Conservation (phyloP, 768 basidiomycete species). For the Fibroporia radiculosa region DNA sequence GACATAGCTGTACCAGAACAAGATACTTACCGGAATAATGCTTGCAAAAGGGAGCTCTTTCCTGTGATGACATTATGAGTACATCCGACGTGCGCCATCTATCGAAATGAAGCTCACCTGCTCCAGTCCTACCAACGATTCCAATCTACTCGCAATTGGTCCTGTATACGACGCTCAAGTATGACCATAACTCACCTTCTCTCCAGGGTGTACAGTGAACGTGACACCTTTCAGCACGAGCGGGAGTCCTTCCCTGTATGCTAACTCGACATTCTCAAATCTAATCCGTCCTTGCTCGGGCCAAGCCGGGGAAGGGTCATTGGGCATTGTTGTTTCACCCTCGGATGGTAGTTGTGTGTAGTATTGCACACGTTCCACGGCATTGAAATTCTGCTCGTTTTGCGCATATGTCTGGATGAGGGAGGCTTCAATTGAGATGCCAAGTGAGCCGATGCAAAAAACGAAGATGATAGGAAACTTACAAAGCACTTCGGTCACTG, state of each 20-base stretch:
- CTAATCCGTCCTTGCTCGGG: slow-evolving; percentile 66
- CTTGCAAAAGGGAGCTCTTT: slow-evolving; percentile 51
- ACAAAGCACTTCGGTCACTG: slow-evolving; percentile 51
- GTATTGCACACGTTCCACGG: slow-evolving; percentile 62
- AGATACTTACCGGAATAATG: slow-evolving; percentile 41
- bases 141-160: slow-evolving; percentile 26
- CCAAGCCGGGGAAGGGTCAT: slow-evolving; percentile 61
- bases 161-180: too few relatives aligned
- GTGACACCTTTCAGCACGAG: slow-evolving; percentile 75
- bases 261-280: slow-evolving; percentile 69
- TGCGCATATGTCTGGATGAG: slow-evolving; percentile 49
- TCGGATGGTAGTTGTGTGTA: slow-evolving; percentile 59
- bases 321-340: slow-evolving; percentile 31
- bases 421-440: slow-evolving; percentile 30
- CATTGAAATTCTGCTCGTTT: slow-evolving; percentile 68
- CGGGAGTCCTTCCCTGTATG: slow-evolving; percentile 84
- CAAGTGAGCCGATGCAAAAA: not conserved
- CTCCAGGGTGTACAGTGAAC: slow-evolving; percentile 62
- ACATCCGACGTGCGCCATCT: not conserved
- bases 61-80: slow-evolving; percentile 17
- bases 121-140: slow-evolving; percentile 41
- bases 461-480: slow-evolving; percentile 14
- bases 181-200: slow-evolving; percentile 77
- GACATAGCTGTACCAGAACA: not conserved
- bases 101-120: slow-evolving; percentile 30